Evolutionary conservation across 202 grass and related monocot species (phyloP).

Genomic region (Schoenoplectus triqueter): DNA sequence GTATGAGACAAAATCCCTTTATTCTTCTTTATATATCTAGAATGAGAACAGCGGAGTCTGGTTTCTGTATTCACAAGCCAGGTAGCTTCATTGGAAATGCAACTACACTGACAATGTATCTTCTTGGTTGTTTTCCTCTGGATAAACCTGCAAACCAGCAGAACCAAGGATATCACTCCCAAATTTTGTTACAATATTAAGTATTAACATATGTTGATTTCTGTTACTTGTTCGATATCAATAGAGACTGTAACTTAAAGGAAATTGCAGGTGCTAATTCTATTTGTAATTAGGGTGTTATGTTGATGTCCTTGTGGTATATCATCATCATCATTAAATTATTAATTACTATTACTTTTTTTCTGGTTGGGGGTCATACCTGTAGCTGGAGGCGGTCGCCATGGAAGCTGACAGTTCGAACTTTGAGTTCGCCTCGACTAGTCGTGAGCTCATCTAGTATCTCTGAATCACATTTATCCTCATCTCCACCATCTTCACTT

Average conservation of each 20-base stretch:
- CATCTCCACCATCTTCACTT: background rate
- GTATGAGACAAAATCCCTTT: background rate
- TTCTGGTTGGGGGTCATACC: constrained; percentile 41
- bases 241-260: background rate
- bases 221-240: background rate
- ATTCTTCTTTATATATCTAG: constrained; percentile 1
- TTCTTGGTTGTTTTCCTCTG: background rate
- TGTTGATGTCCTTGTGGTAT: background rate
- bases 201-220: background rate
- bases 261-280: background rate
- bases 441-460: constrained; percentile 81
- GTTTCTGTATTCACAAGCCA: background rate
- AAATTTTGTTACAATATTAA: background rate
- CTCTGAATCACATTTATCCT: constrained; percentile 54
- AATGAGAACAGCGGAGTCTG: background rate
- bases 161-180: background rate
- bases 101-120: constrained; percentile 1
- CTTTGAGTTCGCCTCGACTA: constrained; percentile 70
- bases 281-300: background rate
- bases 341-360: background rate
- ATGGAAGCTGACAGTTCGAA: constrained; percentile 53
- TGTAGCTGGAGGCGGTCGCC: constrained; percentile 46
- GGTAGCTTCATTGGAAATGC: background rate
- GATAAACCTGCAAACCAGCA: constrained; percentile 12
- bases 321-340: background rate